phyloP scores from a whole-genome alignment of 495 filamentous ascomycete genomes.

The Copromyces sp. region DNA sequence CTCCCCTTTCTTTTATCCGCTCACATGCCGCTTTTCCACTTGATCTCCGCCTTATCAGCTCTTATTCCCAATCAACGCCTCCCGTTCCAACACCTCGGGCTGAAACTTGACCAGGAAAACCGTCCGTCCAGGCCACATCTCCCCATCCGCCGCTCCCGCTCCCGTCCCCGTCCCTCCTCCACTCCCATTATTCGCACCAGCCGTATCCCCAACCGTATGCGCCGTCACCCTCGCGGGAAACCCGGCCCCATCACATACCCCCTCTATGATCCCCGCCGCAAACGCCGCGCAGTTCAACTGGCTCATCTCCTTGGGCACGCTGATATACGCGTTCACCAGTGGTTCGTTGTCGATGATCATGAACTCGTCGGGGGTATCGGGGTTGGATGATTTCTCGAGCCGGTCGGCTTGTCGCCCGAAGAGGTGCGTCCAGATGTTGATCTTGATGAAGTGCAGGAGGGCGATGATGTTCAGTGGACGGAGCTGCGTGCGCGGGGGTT shows the following conservation, averaged over 20 bases:
- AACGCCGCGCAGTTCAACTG: constrained; percentile 94
- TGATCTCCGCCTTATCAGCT: constrained; percentile 7
- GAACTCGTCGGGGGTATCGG: constrained; percentile 80
- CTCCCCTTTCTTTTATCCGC: not conserved
- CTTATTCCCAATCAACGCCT: constrained; percentile 49
- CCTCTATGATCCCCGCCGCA: constrained; percentile 92
- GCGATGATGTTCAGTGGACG: constrained; percentile 82
- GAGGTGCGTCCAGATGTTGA: constrained; percentile 81
- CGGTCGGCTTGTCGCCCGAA: constrained; percentile 84
- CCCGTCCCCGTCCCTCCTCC: not conserved
- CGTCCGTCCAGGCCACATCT: constrained; percentile 90
- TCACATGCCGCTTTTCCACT: not conserved
- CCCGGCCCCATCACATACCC: constrained; percentile 82
- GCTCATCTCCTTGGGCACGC: constrained; percentile 87
- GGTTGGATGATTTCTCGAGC: constrained; percentile 76
- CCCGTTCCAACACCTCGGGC: constrained; percentile 79
- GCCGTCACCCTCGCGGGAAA: constrained; percentile 86
- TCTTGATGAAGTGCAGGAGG: constrained; percentile 89
- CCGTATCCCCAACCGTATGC: constrained; percentile 53
- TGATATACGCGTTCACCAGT: constrained; percentile 85
- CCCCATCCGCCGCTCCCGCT: constrained; percentile 55
- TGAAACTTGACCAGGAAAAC: constrained; percentile 91
- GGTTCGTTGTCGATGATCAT: constrained; percentile 98
- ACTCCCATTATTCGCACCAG: not conserved
- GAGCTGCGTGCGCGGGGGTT: constrained; percentile 53